Base-by-base conservation (phyloP, 2,329 filamentous ascomycete genomes). In the Huntiella decipiens region DNA sequence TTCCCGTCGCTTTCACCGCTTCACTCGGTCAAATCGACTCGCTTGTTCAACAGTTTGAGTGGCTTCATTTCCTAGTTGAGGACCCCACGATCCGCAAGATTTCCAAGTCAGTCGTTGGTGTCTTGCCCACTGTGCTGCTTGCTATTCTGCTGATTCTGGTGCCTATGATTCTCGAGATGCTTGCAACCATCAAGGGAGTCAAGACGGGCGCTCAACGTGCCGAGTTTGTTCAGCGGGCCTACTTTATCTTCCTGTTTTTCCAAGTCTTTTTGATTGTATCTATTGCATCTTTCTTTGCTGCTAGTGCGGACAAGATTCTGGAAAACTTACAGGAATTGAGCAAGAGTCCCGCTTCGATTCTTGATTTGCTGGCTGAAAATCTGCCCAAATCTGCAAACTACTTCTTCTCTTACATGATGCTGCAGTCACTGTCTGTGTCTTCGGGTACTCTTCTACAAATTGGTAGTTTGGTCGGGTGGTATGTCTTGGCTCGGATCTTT, bases 371-470 rank as follows among this genome's bases (percentile, higher is more conserved):
- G 22, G 88, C 88, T 0, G 60, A 67, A 8, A 91, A 87, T 50
- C 65, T 98, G 4, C 91, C 91, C 2, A 82, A 76, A 53, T 80
- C 87, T 0, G 82, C 85, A 54, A 94, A 95, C 58, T 98, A 96
- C 61, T 98, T 96, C 66, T 96, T 95, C 68, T 88, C 85, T 1
- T 98, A 98, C 70, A 87, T 98, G 77, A 80, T 95, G 57, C 77
- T 98, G 7, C 91, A 96, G 56, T 85, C 87, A 0, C 70, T 96
- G 54, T 86, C 84, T 51, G 86, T 84, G 51, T 94, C 86, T 59
- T 88, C 88, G 1, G 86, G 82, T 59, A 88, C 84, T 1, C 66
- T 96, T 3, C 66, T 95, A 10, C 91, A 96, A 56, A 73, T 93
- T 17, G 76, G 74, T n/a, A 74, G 77, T 3, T 69, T 98, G 3